Conservation (phyloP, 2,329 filamentous ascomycete species). For the Clonostachys rhizophaga region DNA sequence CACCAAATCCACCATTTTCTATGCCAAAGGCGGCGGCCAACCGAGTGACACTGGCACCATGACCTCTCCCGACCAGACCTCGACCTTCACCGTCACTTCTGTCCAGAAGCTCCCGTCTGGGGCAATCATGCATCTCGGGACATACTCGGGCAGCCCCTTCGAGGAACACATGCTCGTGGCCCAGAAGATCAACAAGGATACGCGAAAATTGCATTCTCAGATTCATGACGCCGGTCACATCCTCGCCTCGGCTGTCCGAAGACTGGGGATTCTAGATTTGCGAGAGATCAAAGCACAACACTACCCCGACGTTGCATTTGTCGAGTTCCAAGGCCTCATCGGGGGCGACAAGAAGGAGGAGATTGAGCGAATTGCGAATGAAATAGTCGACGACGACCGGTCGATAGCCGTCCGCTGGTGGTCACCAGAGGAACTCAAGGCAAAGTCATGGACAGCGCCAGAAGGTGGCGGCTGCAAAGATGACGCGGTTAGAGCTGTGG, state of each 20-base stretch:
- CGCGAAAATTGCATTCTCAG: conserved; percentile 2
- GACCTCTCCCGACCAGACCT: background rate
- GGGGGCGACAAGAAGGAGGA: conserved; percentile 1
- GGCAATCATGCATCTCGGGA: conserved; percentile 1
- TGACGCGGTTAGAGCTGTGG: conserved; percentile 1
- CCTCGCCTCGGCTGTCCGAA: background rate
- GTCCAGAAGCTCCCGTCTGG: background rate
- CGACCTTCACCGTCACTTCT: background rate
- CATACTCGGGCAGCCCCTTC: background rate
- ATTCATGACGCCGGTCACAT: conserved; percentile 3
- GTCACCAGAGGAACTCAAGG: background rate
- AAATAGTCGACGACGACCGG: conserved; percentile 4
- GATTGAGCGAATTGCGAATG: background rate
- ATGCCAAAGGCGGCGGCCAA: conserved; percentile 3
- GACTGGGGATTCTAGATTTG: background rate
- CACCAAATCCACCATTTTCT: conserved; percentile 1
- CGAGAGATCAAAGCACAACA: conserved; percentile 1
- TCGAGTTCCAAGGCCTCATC: conserved; percentile 1
- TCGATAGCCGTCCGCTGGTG: conserved; percentile 7
- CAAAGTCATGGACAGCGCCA: background rate
- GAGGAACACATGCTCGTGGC: background rate
- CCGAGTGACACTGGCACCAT: conserved; percentile 1
- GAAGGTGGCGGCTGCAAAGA: background rate
- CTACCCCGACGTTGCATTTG: background rate
- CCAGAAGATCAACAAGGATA: conserved; percentile 1